Evolutionary conservation across 257 asterid genomes (phyloP).

Genomic region (Knoxia roxburghii): DNA sequence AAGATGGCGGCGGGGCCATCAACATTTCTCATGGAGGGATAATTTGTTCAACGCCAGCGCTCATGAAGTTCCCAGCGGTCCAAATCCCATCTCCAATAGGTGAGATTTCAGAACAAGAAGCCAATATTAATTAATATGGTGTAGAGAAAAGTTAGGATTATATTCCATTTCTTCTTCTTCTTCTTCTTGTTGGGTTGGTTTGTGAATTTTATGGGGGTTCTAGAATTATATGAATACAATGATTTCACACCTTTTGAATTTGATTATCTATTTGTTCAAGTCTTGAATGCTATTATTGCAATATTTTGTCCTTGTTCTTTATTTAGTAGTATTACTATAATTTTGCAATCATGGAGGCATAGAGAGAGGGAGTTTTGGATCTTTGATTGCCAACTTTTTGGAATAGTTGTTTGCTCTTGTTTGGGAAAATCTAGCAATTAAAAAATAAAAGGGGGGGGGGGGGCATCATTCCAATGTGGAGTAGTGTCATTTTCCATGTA

Average conservation of each 20-base stretch:
- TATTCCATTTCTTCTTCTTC: neutral
- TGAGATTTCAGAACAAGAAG: conserved; percentile 7
- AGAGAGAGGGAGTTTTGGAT: conserved; percentile 6
- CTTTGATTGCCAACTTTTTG: conserved; percentile 20
- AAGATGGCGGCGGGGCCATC: too few species aligned
- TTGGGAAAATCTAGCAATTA: neutral
- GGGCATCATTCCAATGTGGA: conserved; percentile 19
- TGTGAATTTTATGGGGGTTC: conserved; percentile 5
- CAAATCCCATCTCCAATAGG: conserved; percentile 66
- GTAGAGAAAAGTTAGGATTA: neutral
- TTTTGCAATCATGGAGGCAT: conserved; percentile 22
- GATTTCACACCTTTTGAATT: conserved; percentile 10
- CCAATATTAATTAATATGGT: neutral
- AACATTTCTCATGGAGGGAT: conserved; percentile 20
- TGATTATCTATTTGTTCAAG: neutral
- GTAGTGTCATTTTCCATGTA: conserved; percentile 8
- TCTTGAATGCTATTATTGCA: neutral
- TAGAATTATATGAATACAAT: neutral
- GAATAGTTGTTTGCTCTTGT: conserved; percentile 7
- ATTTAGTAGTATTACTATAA: neutral
- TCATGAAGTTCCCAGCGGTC: conserved; percentile 80
- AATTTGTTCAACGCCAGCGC: conserved; percentile 31
- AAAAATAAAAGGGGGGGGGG: too few species aligned
- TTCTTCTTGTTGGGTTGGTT: conserved; percentile 6
- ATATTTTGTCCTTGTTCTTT: neutral